Percentiles rank a stretch among this genome's conserved stretches.
Conservation (phyloP, 306 rosid genomes). For the Malus sieversii region DNA sequence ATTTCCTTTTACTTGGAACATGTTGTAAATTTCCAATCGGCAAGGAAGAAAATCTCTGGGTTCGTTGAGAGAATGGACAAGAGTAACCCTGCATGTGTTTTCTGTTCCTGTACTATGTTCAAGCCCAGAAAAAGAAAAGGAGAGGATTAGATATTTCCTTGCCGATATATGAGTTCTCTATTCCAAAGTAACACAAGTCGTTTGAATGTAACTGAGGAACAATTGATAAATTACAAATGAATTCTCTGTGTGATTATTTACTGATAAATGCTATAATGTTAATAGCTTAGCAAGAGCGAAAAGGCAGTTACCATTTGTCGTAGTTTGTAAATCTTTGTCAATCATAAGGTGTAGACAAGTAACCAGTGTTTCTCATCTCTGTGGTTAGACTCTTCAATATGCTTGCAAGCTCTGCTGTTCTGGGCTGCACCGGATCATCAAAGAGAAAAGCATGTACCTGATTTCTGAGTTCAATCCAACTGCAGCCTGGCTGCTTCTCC, state of each 20-base stretch:
- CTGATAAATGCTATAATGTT: neutral
- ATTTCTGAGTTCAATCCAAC: conserved; percentile 68
- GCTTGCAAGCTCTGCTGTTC: conserved; percentile 34
- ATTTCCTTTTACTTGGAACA: neutral
- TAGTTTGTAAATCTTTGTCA: neutral
- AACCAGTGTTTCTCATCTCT: conserved; percentile 43
- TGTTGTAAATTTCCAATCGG: neutral
- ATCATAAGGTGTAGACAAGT: conserved; percentile 29
- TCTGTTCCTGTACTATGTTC: neutral
- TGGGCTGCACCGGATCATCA: conserved; percentile 35
- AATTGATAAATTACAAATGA: neutral
- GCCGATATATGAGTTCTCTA: neutral
- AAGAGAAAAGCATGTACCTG: conserved; percentile 49
- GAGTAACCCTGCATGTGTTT: neutral
- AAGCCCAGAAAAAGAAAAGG: neutral
- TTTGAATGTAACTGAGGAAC: neutral
- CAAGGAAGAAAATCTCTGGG: neutral
- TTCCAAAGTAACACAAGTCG: neutral
- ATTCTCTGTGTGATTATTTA: neutral
- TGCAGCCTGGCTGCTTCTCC: conserved; percentile 67
- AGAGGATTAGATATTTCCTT: neutral
- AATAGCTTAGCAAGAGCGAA: neutral
- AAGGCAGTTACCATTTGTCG: neutral
- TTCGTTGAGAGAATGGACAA: neutral
- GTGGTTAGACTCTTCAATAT: conserved; percentile 32